Evolutionary conservation across 2,329 filamentous ascomycete genomes (phyloP), one percentile per base, ranked within the genome.

Genomic region (Ambrosiella cleistominuta): DNA sequence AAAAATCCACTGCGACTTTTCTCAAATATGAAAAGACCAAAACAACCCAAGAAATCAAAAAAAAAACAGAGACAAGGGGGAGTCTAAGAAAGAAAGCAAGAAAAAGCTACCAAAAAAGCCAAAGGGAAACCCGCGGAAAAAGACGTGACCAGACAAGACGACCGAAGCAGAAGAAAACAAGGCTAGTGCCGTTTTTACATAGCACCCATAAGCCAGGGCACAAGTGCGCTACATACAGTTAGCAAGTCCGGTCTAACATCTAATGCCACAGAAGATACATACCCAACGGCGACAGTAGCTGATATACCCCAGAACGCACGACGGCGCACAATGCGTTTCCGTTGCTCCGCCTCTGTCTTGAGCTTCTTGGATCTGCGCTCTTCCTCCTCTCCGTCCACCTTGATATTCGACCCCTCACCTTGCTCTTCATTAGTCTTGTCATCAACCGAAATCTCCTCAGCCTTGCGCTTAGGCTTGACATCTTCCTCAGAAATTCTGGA

Each of bases 271-370:
- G 12, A 42, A 39, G 17, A 53, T 47, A 85, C 89, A 74, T 80
- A 97, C 93, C 90, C 90, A 69, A 96, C 79, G 59, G 87, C 88
- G 68, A 96, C 77, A 52, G 88, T 93, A 60, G 88, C 88, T 62
- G 84, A 87, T 57, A 97, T 80, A 60, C 93, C 91, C 62, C 95
- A 78, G 61, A 95, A 74, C 52, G 93, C 88, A 67, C 89, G 81
- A 70, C 83, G 88, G 71, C 88, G 84, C 63, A 96, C 88, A 66
- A 83, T 86, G 71, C 94, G 85, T 72, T 88, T 90, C 70, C 84
- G 84, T 64, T 94, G 69, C 70, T 93, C 85, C 50, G 86, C 79
- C 68, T 93, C 86, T 1, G 88, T 85, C 75, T 83, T 88, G 45
- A 79, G 81, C 67, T 85, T 88, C 80, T 97, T 97, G 68, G 82